Evolutionary conservation across 495 filamentous ascomycete genomes (phyloP).

Genomic region (Aspergillus saccharolyticus): DNA sequence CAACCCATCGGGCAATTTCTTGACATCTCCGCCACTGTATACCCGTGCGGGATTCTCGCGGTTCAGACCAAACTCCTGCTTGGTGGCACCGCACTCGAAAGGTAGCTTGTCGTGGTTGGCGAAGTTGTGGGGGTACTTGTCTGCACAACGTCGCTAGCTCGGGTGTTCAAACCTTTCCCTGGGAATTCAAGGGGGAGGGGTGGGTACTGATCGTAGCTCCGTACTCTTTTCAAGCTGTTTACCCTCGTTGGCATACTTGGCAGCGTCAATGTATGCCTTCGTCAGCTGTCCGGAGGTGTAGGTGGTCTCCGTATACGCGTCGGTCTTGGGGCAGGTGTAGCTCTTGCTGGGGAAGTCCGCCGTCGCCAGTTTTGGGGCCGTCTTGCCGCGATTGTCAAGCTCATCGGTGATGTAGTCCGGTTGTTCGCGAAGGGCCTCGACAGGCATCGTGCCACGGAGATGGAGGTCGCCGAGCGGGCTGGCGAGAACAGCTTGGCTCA

Average conservation of each 20-base stretch:
- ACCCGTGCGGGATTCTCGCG: background rate
- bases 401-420: background rate
- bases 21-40: background rate
- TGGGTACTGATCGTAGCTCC: background rate
- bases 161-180: background rate
- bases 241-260: background rate
- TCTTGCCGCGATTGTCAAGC: background rate
- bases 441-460: background rate
- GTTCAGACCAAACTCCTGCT: background rate
- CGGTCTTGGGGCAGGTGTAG: background rate
- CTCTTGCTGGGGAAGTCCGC: background rate
- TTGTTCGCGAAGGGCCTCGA: background rate
- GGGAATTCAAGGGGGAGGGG: background rate
- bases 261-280: background rate
- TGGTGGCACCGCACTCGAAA: background rate
- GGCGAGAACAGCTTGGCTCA: background rate
- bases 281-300: background rate
- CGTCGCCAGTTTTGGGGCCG: background rate
- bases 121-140: background rate
- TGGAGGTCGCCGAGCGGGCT: too few species aligned
- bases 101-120: background rate
- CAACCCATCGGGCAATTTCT: background rate
- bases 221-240: background rate
- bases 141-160: background rate
- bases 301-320: background rate